Evolutionary conservation across 208 protist genomes (phyloP), one percentile per base, ranked within the genome.

Genomic region (Endotrypanum monterogeii): DNA sequence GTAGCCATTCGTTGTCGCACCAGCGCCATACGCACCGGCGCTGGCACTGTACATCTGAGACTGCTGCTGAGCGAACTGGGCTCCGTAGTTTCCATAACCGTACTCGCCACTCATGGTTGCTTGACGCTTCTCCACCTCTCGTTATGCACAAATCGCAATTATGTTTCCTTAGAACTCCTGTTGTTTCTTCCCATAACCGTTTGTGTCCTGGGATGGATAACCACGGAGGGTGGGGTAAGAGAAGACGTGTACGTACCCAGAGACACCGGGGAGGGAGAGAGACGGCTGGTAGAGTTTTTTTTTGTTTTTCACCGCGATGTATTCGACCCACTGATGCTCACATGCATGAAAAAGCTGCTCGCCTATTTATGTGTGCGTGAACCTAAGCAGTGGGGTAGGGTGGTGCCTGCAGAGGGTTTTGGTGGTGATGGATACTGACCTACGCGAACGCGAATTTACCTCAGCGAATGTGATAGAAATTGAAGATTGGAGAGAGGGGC

Each of bases 11-110:
- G 28, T 23, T 18, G 58, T 50, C 1, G 68, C 75, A 39, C 39
- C 75, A 35, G n/a, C 48, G 5, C 61, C 52, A 61, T 79, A 74
- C n/a, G 60, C 56, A 44, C 52, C 48, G 25, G 51, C 1, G n/a
- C 12, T 75, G 32, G 30, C 39, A 12, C 50, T 57, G 48, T 61
- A 71, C 11, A 25, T n/a, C 54, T 82, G 81, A 37, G 76, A 62
- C 56, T 72, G 73, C 60, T 83, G 82, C 48, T 83, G 77, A 51
- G 55, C 66, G 57, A 80, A 76, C 58, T 82, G 75, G 7, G 66
- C 54, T 4, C 32, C 71, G 66, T 81, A 81, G 55, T 58, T 72
- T 37, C 55, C 69, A 50, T 84, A 83, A 23, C 61, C 68, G 68
- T 79, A 79, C 7, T 77, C 65, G 12, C 68, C 63, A 56, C 48